Evolutionary conservation across 805 yeast genomes (phyloP), one percentile per base, ranked within the genome.

Genomic region (Hanseniaspora vineae): DNA sequence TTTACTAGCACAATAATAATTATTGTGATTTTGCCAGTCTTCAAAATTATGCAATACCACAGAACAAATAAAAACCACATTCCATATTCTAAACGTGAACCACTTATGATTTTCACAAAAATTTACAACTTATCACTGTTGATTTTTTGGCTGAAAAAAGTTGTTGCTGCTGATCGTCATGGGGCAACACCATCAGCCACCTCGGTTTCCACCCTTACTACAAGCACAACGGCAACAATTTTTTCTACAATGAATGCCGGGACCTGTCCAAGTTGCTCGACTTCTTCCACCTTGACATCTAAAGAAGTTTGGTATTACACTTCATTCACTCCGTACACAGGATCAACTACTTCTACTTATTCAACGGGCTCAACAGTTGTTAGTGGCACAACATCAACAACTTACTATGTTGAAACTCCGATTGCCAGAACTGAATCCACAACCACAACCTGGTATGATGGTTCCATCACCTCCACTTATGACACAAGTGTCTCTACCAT

Each of bases 401-500:
- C 45, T 9, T 42, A 31, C n/a, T 42, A 31, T 31, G 45, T 42
- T 42, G 39, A 42, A 11, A 42, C 45, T 31, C 45, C 45, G 6
- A 6, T 12, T 31, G 15, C 32, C 13, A 14, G 17, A n/a, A 12
- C 18, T 6, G 23, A 13, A 11, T 31, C 45, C 15, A 42, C 45
- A 19, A 42, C 45, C 23, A 42, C 45, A 5, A 42, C 39, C 15
- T 19, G 39, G 2, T 42, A 35, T 29, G 18, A 33, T 10, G 45
- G 45, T 18, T 31, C 45, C n/a, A 18, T 19, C 33, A 35, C 33
- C 2, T 6, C 49, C 13, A 54, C 53, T 3, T 42, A 42, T 23
- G 49, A 51, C 11, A 51, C 52, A 14, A 50, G 39, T n/a, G 19
- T 39, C 29, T 42, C 49, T 31, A 50, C 54, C 10, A 20, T 48